Evolutionary conservation across 192 early-diverging fungal genomes (phyloP).

Genomic region (Backusella australiensis): DNA sequence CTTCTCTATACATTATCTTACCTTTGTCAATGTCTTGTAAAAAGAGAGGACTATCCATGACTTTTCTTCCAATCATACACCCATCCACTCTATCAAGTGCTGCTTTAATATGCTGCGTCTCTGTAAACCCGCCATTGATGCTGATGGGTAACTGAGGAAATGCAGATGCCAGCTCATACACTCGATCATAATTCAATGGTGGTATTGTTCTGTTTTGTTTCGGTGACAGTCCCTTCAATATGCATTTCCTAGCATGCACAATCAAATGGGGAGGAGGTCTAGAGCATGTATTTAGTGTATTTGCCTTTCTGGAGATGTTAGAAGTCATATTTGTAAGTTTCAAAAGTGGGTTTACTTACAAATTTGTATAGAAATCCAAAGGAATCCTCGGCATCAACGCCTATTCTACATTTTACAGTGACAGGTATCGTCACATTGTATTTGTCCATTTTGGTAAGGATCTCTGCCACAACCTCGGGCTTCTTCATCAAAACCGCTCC

Average conservation of each 20-base stretch:
- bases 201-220: conserved; percentile 69
- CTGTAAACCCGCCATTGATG: conserved; percentile 69
- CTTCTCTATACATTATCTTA: neutral
- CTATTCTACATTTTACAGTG: conserved; percentile 76
- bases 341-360: conserved; percentile 26
- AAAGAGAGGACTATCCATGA: conserved; percentile 69
- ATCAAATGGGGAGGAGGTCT: conserved; percentile 50
- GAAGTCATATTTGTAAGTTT: no score
- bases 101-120: conserved; percentile 39
- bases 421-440: conserved; percentile 47
- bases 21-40: conserved; percentile 55
- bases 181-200: conserved; percentile 60
- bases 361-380: conserved; percentile 55
- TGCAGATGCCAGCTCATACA: conserved; percentile 45
- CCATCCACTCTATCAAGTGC: conserved; percentile 56
- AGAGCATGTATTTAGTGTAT: conserved; percentile 17
- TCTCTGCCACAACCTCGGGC: conserved; percentile 52
- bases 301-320: conserved; percentile 11
- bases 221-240: conserved; percentile 62
- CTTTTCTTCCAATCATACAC: conserved; percentile 72
- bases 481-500: conserved; percentile 73
- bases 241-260: conserved; percentile 70
- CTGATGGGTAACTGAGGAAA: conserved; percentile 57
- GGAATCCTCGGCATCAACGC: conserved; percentile 67
- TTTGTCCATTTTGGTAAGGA: conserved; percentile 54